These are phyloP conservation scores for Hyphopichia wangnamkhiaoensis DNA, from an alignment of 1,139 yeast species.

Conservation along the genomic window DNA sequence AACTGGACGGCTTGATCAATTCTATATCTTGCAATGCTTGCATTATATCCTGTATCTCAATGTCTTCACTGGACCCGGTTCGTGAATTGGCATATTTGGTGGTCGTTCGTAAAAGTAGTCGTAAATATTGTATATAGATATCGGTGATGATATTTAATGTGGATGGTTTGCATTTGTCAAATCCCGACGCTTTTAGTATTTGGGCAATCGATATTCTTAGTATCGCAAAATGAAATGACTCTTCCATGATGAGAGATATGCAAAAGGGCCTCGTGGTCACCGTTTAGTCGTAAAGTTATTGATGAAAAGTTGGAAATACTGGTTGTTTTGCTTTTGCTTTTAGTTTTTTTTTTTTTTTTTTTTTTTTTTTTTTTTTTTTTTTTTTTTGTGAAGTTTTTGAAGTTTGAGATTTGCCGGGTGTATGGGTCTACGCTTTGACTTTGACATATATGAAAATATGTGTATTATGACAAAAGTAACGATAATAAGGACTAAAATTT, in stretches of 20 bases:
- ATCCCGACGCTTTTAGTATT: slow-evolving; percentile 68
- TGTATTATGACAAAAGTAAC: background rate
- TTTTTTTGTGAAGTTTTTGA: background rate
- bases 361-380: no score
- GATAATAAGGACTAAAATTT: background rate
- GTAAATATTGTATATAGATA: slow-evolving; percentile 56
- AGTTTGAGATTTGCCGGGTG: background rate
- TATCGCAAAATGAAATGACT: slow-evolving; percentile 55
- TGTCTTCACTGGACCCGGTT: slow-evolving; percentile 16
- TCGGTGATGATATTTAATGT: slow-evolving; percentile 66
- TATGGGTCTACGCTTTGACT: background rate
- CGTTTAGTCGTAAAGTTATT: no score
- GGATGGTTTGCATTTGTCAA: slow-evolving; percentile 66
- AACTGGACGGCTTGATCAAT: slow-evolving; percentile 44
- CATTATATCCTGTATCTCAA: slow-evolving; percentile 58
- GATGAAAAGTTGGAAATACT: background rate
- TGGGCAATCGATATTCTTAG: slow-evolving; percentile 67
- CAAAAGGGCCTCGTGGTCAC: no score
- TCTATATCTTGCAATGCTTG: slow-evolving; percentile 61
- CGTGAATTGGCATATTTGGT: slow-evolving; percentile 20
- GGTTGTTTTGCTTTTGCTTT: background rate
- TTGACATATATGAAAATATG: no score
- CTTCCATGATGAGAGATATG: slow-evolving; percentile 32
- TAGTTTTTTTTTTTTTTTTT: no score
- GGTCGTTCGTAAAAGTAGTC: slow-evolving; percentile 45